These are phyloP conservation scores for Helianthus tuberosus DNA, from an alignment of 129 eudicot species.

Conservation along the genomic window DNA sequence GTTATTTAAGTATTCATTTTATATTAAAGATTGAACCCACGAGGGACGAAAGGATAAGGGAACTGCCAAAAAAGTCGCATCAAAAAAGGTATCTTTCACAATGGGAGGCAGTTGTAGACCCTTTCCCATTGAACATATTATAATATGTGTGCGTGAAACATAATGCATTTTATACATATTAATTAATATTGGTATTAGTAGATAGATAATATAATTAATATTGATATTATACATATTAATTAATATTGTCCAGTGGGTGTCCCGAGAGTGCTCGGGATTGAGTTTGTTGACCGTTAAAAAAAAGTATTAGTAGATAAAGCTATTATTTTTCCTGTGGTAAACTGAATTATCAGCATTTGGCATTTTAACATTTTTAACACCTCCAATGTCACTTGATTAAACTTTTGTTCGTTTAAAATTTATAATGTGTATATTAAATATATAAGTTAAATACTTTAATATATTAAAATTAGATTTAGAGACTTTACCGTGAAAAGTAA, in stretches of 20 bases:
- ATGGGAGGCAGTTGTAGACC: constrained; percentile 27
- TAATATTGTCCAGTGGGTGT: no score
- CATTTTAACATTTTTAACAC: no score
- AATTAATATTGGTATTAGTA: not conserved
- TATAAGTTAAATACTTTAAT: no score
- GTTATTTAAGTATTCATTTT: not conserved
- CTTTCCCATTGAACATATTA: constrained; percentile 23
- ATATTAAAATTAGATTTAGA: no score
- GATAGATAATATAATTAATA: no score
- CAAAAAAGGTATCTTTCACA: constrained; percentile 41
- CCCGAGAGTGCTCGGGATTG: no score
- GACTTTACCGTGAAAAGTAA: no score
- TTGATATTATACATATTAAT: no score
- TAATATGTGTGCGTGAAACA: not conserved
- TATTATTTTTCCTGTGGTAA: not conserved
- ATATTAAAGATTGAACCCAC: constrained; percentile 19
- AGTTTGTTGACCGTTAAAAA: no score
- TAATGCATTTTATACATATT: not conserved
- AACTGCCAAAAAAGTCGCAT: constrained; percentile 47
- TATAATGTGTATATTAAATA: no score
- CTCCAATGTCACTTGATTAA: no score
- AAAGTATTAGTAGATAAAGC: not conserved
- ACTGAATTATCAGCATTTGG: not conserved
- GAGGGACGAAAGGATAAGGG: constrained; percentile 38
- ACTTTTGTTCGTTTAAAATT: no score